These are phyloP conservation scores for Rosa persica DNA, from an alignment of 306 rosid genomes.

Conservation along the genomic window DNA sequence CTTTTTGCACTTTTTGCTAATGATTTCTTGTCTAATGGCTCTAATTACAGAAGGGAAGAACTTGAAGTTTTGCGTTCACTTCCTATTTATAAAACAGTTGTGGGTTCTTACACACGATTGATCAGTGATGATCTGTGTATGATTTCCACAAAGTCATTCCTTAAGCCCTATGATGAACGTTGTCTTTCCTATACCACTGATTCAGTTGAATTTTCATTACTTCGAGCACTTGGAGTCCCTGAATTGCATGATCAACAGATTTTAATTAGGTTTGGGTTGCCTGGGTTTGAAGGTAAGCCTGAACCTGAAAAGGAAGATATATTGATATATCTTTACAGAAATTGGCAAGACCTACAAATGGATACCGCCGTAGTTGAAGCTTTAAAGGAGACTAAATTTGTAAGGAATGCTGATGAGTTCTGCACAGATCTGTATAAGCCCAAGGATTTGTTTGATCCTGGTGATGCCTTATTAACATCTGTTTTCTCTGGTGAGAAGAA, in stretches of 20 bases:
- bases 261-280: constrained; percentile 83
- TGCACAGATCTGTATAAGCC: constrained; percentile 70
- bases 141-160: constrained; percentile 79
- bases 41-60: constrained; percentile 61
- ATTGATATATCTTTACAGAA: constrained; percentile 65
- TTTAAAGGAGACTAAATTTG: constrained; percentile 79
- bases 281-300: constrained; percentile 71
- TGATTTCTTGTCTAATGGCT: constrained; percentile 51
- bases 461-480: constrained; percentile 79
- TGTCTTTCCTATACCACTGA: constrained; percentile 73
- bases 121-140: constrained; percentile 73
- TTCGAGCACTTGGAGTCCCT: constrained; percentile 74
- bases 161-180: constrained; percentile 72
- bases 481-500: constrained; percentile 87
- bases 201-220: constrained; percentile 70
- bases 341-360: constrained; percentile 88
- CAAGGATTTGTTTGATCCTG: constrained; percentile 81
- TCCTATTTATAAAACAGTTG: constrained; percentile 87
- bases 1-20: constrained; percentile 76
- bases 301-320: constrained; percentile 72
- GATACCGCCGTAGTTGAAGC: constrained; percentile 67
- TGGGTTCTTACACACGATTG: constrained; percentile 78
- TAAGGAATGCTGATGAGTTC: constrained; percentile 82
- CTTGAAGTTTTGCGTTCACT: constrained; percentile 73
- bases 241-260: constrained; percentile 85